Conservation (phyloP, 2,329 filamentous ascomycete genomes). For the Tolypocladium sp. region DNA sequence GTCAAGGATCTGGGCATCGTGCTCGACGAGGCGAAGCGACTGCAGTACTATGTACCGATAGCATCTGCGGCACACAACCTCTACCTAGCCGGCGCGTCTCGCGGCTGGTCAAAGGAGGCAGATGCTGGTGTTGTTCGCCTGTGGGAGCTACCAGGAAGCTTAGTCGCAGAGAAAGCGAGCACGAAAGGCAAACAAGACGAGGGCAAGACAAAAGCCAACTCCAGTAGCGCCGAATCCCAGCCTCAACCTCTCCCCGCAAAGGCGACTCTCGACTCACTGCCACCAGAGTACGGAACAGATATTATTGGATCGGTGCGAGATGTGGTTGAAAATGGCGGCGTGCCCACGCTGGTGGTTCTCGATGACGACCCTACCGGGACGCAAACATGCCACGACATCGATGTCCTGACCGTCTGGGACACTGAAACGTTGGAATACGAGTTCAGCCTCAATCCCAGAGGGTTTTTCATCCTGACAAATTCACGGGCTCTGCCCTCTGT, state of each 20-base stretch:
- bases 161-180: conserved; percentile 9
- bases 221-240: neutral
- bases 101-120: conserved; percentile 21
- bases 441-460: conserved; percentile 27
- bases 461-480: conserved; percentile 53
- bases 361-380: conserved; percentile 52
- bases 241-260: conserved; percentile 7
- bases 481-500: conserved; percentile 41
- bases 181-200: neutral
- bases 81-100: conserved; percentile 21
- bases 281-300: conserved; percentile 10
- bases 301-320: conserved; percentile 10
- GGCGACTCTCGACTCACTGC: conserved; percentile 12
- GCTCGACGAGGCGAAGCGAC: conserved; percentile 20
- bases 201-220: neutral
- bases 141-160: conserved; percentile 22
- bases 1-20: conserved; percentile 24
- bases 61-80: conserved; percentile 19
- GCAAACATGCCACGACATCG: conserved; percentile 49
- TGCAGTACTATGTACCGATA: conserved; percentile 16
- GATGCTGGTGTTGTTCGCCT: conserved; percentile 25
- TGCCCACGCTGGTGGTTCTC: conserved; percentile 28
- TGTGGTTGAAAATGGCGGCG: conserved; percentile 9
- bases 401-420: conserved; percentile 46
- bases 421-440: conserved; percentile 31